phyloP scores from a whole-genome alignment of 345 rosid genomes.

The Lepidium didymum region DNA sequence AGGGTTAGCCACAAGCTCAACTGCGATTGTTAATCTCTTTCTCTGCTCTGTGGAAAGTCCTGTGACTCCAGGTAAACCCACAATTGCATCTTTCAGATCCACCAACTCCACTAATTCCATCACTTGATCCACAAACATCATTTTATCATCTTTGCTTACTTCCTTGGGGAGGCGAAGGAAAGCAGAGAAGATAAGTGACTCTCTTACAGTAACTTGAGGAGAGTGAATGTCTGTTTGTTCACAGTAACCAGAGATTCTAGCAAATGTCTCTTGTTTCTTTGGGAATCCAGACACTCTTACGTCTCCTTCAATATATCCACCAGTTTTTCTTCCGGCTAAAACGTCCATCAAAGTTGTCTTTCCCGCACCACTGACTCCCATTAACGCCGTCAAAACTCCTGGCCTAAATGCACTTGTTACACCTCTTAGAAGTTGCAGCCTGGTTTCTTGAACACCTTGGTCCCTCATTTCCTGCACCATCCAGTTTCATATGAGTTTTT shows the following conservation, averaged over 20 bases:
- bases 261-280: conserved; percentile 84
- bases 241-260: conserved; percentile 88
- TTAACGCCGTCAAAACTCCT: conserved; percentile 80
- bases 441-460: conserved; percentile 71
- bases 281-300: conserved; percentile 74
- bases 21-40: conserved; percentile 75
- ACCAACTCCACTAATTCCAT: conserved; percentile 58
- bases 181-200: conserved; percentile 82
- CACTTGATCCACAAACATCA: conserved; percentile 68
- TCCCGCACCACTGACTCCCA: conserved; percentile 97
- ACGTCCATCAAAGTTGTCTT: conserved; percentile 97
- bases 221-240: conserved; percentile 89
- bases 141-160: conserved; percentile 66
- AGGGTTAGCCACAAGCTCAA: conserved; percentile 83
- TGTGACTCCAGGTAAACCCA: conserved; percentile 68
- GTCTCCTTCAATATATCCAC: conserved; percentile 85
- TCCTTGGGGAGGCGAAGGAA: conserved; percentile 74
- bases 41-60: conserved; percentile 86
- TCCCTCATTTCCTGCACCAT: conserved; percentile 74
- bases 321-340: conserved; percentile 85
- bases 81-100: conserved; percentile 48
- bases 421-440: conserved; percentile 56
- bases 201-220: conserved; percentile 77
- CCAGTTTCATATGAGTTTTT: neutral
- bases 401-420: conserved; percentile 85